Base-by-base conservation (phyloP, 768 basidiomycete genomes). In the Termitomyces heimii region DNA sequence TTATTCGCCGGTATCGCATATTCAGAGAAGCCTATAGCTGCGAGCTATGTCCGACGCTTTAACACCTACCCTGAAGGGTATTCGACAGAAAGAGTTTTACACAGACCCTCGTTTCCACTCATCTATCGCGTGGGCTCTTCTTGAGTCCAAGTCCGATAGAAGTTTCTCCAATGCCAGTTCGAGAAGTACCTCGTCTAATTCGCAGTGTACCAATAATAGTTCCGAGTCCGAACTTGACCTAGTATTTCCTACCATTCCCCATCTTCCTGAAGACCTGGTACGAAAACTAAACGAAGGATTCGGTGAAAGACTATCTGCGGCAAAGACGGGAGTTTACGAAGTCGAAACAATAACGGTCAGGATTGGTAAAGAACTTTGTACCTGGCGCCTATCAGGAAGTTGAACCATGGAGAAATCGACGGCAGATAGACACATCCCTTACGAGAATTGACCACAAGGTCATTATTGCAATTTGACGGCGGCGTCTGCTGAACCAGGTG, bases 121-220 rank as follows among this genome's bases (percentile, higher is more conserved):
- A 13, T 95, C 93, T 2, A 84, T 97, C 54, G 92, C 85, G 10
- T 97, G 95, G 94, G 84, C 86, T 14, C 76, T 93, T 44, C 80
- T 92, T 50, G 75, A 82, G 20, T 10, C 53, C 5, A 48, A 35
- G 2, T 22, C 49, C n/a, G 24, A n/a, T 12, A 47, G 49, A 8
- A 31, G 37, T n/a, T n/a, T 32, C 37, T 34, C 43, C 39, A 39
- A 55, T 53, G 32, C n/a, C 55, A 40, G 29, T 31, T 16, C 42
- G 48, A 48, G 57, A 53, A 45, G 37, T 46, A 26, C 22, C 5
- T 55, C 45, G 54, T 46, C 60, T 57, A 42, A 39, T 26, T 51
- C 65, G 51, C 53, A 42, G 40, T 40, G 54, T 49, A 54, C 61
- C 53, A 51, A 29, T 28, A 44, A 57, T 29, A 53, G 55, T 42